These are phyloP conservation scores for Nidula niveotomentosa DNA, from an alignment of 1,284 basidiomycete genomes.

Conservation along the genomic window DNA sequence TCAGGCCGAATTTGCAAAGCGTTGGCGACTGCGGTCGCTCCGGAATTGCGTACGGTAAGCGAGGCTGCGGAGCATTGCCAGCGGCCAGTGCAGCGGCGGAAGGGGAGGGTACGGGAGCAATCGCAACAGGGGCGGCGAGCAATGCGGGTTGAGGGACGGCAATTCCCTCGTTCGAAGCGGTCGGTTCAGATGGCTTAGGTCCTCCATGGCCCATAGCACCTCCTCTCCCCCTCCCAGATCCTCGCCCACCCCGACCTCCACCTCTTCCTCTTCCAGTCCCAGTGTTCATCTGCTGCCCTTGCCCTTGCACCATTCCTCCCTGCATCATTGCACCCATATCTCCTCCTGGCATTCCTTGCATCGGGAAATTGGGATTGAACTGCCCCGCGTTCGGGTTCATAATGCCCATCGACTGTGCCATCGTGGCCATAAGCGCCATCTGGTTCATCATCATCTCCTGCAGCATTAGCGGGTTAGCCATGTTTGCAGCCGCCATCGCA, in stretches of 20 bases:
- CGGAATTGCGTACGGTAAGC: constrained; percentile 55
- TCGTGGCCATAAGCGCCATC: constrained; percentile 84
- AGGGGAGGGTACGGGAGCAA: constrained; percentile 26
- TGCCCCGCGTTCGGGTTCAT: constrained; percentile 54
- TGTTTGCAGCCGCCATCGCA: constrained; percentile 42
- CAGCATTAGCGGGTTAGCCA: constrained; percentile 67
- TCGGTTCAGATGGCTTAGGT: constrained; percentile 11
- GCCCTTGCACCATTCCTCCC: constrained; percentile 36
- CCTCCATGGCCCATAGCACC: constrained; percentile 16
- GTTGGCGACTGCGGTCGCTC: constrained; percentile 81
- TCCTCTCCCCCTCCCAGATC: constrained; percentile 31
- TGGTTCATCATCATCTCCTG: constrained; percentile 87
- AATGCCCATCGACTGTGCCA: constrained; percentile 75
- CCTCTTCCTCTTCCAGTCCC: constrained; percentile 28
- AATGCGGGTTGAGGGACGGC: constrained; percentile 15
- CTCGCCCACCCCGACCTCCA: constrained; percentile 34
- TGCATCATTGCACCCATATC: constrained; percentile 51
- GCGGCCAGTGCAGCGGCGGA: constrained; percentile 21
- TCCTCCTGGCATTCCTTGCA: constrained; percentile 49
- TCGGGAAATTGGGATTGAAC: constrained; percentile 55
- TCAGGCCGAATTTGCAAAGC: constrained; percentile 87
- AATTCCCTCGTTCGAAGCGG: constrained; percentile 20
- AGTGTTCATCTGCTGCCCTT: constrained; percentile 21
- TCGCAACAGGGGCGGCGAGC: constrained; percentile 17
- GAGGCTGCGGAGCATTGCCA: constrained; percentile 23